phyloP scores from a whole-genome alignment of 2,329 filamentous ascomycete genomes.

The Penicillium paneum region DNA sequence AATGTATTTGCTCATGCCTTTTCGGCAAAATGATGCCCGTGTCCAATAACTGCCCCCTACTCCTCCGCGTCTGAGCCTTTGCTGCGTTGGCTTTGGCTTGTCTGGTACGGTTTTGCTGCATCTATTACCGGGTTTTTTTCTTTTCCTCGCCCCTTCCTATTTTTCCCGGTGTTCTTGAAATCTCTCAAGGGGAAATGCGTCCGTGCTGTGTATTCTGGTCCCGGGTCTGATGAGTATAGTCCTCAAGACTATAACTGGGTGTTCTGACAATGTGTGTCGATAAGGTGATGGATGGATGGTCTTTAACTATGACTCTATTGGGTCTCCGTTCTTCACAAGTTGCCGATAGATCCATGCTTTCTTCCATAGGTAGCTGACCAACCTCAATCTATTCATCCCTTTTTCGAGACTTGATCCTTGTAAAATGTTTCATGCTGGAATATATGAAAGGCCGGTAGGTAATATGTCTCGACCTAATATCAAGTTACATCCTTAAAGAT shows the following conservation, averaged over 20 bases:
- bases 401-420: conserved; percentile 1
- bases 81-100: conserved; percentile 14
- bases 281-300: conserved; percentile 1
- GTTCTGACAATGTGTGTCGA: conserved; percentile 4
- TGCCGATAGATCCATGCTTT: conserved; percentile 1
- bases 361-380: conserved; percentile 5
- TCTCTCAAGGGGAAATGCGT: conserved; percentile 10
- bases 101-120: conserved; percentile 10
- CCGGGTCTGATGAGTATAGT: not conserved
- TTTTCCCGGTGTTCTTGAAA: conserved; percentile 10
- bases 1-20: conserved; percentile 19
- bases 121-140: conserved; percentile 1
- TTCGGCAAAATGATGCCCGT: conserved; percentile 14
- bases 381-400: conserved; percentile 13
- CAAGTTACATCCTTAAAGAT: not conserved
- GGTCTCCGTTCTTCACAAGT: not conserved
- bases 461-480: not conserved
- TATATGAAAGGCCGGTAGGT: not conserved
- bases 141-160: not conserved
- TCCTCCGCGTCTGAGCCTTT: conserved; percentile 11
- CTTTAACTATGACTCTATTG: conserved; percentile 5
- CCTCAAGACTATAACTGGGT: not conserved
- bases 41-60: conserved; percentile 5
- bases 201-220: conserved; percentile 4
- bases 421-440: not conserved